Base-by-base conservation (phyloP, 441 rosid genomes). In the Mallotus repandus region DNA sequence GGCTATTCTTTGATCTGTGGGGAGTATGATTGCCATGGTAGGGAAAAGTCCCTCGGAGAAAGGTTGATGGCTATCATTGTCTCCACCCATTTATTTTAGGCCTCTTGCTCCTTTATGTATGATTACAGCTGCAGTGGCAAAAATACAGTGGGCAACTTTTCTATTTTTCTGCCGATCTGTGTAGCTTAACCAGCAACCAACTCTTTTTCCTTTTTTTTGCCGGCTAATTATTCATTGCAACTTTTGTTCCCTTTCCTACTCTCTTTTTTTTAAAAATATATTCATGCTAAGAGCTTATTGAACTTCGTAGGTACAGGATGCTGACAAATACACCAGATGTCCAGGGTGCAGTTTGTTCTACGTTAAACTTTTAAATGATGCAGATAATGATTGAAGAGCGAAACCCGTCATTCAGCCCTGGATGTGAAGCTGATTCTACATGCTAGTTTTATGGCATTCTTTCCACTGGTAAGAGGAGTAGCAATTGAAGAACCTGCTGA, bases 31-130 rank as follows among this genome's bases (percentile, higher is more conserved):
- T 75, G 32, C 54, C 3, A 32, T 69, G 59, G 70, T 64, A 46
- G 58, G 74, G 48, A 68, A 29, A 18, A 52, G 14, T 35, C 62
- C 32, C 29, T 60, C n/a, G 21, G 25, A 46, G 52, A 53, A 46
- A 59, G 9, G 14, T 35, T 43, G 70, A 29, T 66, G 41, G 70
- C 64, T 75, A 68, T 79, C 66, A 79, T 71, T 69, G 48, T 64
- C 52, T 52, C 46, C 65, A 60, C 16, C 29, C 32, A 12, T 18
- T 64, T 32, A 18, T 32, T 18, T 59, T 72, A 15, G 58, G 66
- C 52, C 59, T 14, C 70, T 56, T 13, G 48, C 69, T 8, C 59
- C 53, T 67, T 55, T 12, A 32, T 57, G 56, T n/a, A 64, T 54
- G 48, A 71, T 74, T 52, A 41, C 52, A 15, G 52, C 69, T 63